These are phyloP conservation scores for Lumnitzera racemosa DNA, from an alignment of 345 rosid species.

Conservation along the genomic window DNA sequence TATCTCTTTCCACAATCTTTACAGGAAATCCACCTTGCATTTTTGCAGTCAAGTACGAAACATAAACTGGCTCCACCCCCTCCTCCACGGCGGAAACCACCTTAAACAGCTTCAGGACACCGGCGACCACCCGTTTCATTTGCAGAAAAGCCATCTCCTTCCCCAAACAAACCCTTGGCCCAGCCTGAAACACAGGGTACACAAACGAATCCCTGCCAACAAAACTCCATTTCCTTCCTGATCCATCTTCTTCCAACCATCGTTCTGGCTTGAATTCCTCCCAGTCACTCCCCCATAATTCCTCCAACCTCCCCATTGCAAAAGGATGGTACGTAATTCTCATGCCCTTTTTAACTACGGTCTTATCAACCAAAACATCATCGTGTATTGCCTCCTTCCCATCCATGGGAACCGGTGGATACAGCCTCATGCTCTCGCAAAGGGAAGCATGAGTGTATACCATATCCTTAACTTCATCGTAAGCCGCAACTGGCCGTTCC, in stretches of 20 bases:
- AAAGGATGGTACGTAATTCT: conserved; percentile 31
- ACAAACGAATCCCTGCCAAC: conserved; percentile 27
- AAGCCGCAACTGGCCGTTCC: conserved; percentile 1
- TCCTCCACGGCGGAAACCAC: conserved; percentile 36
- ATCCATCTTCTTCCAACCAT: conserved; percentile 15
- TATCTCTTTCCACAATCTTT: conserved; percentile 24
- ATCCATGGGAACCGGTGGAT: not conserved
- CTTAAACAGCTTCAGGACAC: conserved; percentile 28
- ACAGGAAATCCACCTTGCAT: conserved; percentile 56
- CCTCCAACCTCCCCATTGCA: conserved; percentile 40
- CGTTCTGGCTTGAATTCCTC: conserved; percentile 39
- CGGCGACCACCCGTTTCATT: conserved; percentile 37
- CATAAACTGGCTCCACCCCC: conserved; percentile 9
- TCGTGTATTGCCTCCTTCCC: not conserved
- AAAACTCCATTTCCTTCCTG: conserved; percentile 35
- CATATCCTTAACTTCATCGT: conserved; percentile 11
- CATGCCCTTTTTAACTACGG: conserved; percentile 28
- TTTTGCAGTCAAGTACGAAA: conserved; percentile 25
- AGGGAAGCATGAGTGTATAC: conserved; percentile 16
- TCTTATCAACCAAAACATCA: conserved; percentile 28
- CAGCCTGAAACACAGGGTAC: conserved; percentile 36
- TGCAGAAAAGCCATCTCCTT: conserved; percentile 38
- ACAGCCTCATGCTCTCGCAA: conserved; percentile 16
- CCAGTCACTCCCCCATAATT: conserved; percentile 42
- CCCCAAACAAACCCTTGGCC: conserved; percentile 43